Base-by-base conservation (phyloP, 1,139 yeast species). In the Pichia sp. region DNA sequence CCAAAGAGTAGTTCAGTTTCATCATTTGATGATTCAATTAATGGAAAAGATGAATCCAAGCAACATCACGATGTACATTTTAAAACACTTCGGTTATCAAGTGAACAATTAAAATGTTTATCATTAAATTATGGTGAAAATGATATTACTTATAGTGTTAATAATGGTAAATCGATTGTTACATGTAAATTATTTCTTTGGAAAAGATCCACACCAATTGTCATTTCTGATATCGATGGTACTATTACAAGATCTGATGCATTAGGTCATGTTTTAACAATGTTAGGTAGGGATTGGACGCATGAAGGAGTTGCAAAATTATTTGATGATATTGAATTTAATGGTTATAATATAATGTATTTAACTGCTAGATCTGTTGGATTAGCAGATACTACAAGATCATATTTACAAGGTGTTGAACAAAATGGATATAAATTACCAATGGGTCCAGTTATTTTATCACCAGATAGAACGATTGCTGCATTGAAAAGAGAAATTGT, bases 221-320 rank as follows among this genome's bases (percentile, higher is more conserved):
- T 94, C 4, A 92, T 92, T 35, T 87, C 97, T 9, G 99, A 94
- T 66, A 92, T 94, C 50, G 99, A 94, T 64, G 99, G 99, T 20
- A 94, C 99, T 1, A 94, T 94, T 54, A 94, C 99, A 27, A 89
- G 89, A 63, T 87, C 97, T 0, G 99, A 94, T 68, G 98, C 98
- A 0, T 70, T 94, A 56, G 99, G 99, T 4, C 99, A 94, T 65
- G 94, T 94, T 2, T 70, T 92, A 62, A 90, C 95, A 31, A 81
- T 92, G 77, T 71, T 94, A 40, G 99, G 99, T 3, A 77, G 89
- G 55, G 99, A 94, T 66, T 94, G 98, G 98, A 94, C 98, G 0
- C 99, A 94, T 62, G 78, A 82, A 1, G 99, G 98, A 25, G 98
- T 94, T 36, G 96, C 97, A 2, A 82, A 81, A 55, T 69, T 94